phyloP scores from a whole-genome alignment of 192 early-diverging fungal genomes.

The Podila epicladia region DNA sequence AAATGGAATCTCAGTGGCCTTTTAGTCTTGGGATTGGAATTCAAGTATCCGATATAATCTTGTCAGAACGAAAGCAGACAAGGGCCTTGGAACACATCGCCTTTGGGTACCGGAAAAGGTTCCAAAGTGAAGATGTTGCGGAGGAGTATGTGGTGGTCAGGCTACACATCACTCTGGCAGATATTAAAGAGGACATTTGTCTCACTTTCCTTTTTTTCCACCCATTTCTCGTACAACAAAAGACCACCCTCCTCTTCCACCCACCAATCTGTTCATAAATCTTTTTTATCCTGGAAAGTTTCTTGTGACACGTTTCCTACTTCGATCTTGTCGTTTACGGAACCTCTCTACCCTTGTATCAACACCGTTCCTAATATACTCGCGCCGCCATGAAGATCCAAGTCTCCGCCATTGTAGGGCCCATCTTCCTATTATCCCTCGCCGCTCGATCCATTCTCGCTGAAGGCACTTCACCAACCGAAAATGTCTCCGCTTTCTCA shows the following conservation, averaged over 20 bases:
- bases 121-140: too few relatives aligned
- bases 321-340: not conserved
- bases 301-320: not conserved
- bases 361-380: too few relatives aligned
- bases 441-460: not conserved
- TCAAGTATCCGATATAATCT: too few relatives aligned
- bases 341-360: not conserved
- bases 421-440: slow-evolving; percentile 4
- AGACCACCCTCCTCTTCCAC: not conserved
- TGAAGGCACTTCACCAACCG: not conserved
- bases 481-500: not conserved
- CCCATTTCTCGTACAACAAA: too few relatives aligned
- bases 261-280: not conserved
- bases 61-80: too few relatives aligned
- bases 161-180: too few relatives aligned
- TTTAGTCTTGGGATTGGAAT: too few relatives aligned
- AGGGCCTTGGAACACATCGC: too few relatives aligned
- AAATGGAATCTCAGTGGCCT: too few relatives aligned
- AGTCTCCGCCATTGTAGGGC: not conserved
- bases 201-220: not conserved
- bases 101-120: too few relatives aligned
- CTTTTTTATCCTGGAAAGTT: not conserved
- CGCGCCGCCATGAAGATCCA: slow-evolving; percentile 3
- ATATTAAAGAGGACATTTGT: not conserved
- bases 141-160: too few relatives aligned